phyloP scores from a whole-genome alignment of 225 moss, liverwort and hornwort species.

The Rhytidiadelphus loreus region DNA sequence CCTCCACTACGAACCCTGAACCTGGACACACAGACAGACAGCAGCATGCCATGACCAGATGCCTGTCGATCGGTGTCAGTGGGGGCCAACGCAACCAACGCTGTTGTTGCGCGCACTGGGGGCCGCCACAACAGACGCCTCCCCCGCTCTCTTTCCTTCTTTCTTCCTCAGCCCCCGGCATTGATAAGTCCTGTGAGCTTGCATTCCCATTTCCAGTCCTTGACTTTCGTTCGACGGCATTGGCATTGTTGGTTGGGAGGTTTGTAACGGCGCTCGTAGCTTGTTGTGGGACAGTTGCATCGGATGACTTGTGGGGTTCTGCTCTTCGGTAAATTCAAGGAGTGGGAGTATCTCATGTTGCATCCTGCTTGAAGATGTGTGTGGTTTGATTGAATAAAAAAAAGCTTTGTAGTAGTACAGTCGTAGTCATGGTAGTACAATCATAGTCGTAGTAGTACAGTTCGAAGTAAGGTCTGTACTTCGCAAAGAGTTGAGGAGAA shows the following conservation, averaged over 20 bases:
- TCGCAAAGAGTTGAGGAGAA: not conserved
- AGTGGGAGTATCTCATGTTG: slow-evolving; percentile 4
- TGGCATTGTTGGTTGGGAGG: not conserved
- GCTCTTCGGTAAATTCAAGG: not conserved
- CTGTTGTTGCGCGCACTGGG: not conserved
- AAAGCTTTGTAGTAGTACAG: not conserved
- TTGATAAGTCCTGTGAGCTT: not conserved
- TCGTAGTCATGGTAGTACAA: not conserved
- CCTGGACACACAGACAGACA: slow-evolving; percentile 2
- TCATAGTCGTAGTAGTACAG: not conserved
- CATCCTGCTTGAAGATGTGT: slow-evolving; percentile 4
- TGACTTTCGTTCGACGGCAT: not conserved
- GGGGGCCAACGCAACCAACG: not conserved
- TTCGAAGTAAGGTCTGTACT: not conserved
- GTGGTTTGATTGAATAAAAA: not conserved
- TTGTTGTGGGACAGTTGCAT: not conserved
- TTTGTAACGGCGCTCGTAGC: not conserved
- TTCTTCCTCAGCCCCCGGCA: not conserved
- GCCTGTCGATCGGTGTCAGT: not conserved
- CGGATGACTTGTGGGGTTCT: not conserved
- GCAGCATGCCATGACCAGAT: not conserved
- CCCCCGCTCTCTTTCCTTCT: not conserved
- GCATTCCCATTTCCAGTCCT: not conserved
- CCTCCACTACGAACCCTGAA: not conserved
- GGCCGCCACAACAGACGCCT: not conserved